These are phyloP conservation scores for Streptanthus diversifolius DNA, from an alignment of 345 rosid genomes.

Conservation along the genomic window DNA sequence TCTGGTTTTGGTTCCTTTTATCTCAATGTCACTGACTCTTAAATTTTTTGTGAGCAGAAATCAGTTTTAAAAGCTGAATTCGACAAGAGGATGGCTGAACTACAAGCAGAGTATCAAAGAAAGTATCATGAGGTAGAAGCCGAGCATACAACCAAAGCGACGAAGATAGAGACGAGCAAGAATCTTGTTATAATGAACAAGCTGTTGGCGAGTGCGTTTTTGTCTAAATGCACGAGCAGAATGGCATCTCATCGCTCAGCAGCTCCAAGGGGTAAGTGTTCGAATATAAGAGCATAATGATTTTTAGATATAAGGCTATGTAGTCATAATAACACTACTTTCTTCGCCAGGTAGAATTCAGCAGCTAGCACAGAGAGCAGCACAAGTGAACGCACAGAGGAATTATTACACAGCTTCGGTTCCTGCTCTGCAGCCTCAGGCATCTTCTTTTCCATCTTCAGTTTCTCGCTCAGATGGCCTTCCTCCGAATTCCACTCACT, in stretches of 20 bases:
- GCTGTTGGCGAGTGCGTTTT: conserved; percentile 27
- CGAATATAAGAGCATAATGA: background rate
- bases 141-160: conserved; percentile 3
- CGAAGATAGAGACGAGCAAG: conserved; percentile 4
- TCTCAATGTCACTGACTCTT: background rate
- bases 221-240: conserved; percentile 23
- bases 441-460: conserved; percentile 13
- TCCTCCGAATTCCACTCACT: background rate
- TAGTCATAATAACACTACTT: conserved; percentile 4
- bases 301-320: background rate
- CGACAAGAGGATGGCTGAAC: conserved; percentile 31
- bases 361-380: conserved; percentile 32
- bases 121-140: conserved; percentile 20
- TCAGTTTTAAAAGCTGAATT: conserved; percentile 31
- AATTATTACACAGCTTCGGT: conserved; percentile 1
- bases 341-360: conserved; percentile 23
- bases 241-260: conserved; percentile 4
- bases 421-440: conserved; percentile 4
- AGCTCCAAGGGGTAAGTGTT: conserved; percentile 29
- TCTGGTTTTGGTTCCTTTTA: conserved; percentile 7
- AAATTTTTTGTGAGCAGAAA: conserved; percentile 20
- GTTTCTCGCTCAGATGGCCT: conserved; percentile 1
- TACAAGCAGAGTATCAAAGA: conserved; percentile 30
- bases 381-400: conserved; percentile 18
- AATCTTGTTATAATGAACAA: conserved; percentile 27